phyloP scores from a whole-genome alignment of 805 yeast genomes.

The Wickerhamomyces xylosicus region DNA sequence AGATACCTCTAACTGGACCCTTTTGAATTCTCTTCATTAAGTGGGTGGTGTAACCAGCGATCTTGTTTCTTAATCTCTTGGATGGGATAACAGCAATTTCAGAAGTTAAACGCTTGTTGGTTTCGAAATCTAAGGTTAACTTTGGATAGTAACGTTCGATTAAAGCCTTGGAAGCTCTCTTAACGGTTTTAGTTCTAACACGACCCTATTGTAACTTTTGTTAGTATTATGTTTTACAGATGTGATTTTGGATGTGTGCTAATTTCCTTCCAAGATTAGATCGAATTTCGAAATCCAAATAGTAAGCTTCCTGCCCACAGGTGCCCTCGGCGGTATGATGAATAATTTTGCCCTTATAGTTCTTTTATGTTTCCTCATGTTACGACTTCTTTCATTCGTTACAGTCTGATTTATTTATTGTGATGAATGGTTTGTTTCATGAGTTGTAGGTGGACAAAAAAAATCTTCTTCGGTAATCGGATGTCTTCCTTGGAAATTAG shows the following conservation, averaged over 20 bases:
- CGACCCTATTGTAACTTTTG: conserved; percentile 65
- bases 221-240: conserved; percentile 10
- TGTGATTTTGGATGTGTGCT: background rate
- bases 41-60: conserved; percentile 99
- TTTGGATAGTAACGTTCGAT: conserved; percentile 99
- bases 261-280: background rate
- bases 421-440: too few relatives aligned
- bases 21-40: conserved; percentile 99
- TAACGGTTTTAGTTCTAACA: conserved; percentile 99
- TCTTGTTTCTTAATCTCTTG: conserved; percentile 99
- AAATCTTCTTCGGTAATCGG: too few relatives aligned
- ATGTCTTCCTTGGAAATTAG: background rate
- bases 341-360: too few relatives aligned
- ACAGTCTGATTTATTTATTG: too few relatives aligned
- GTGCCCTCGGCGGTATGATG: too few relatives aligned
- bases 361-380: too few relatives aligned
- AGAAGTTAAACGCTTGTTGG: conserved; percentile 98
- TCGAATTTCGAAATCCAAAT: background rate
- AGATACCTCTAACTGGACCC: conserved; percentile 99
- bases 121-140: conserved; percentile 98
- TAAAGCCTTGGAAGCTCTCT: conserved; percentile 99
- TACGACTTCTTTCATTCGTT: too few relatives aligned
- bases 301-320: too few relatives aligned
- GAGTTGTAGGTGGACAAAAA: too few relatives aligned
- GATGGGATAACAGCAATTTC: conserved; percentile 99